Base-by-base conservation (phyloP, 257 asterid genomes). In the Forsythia suspensa region DNA sequence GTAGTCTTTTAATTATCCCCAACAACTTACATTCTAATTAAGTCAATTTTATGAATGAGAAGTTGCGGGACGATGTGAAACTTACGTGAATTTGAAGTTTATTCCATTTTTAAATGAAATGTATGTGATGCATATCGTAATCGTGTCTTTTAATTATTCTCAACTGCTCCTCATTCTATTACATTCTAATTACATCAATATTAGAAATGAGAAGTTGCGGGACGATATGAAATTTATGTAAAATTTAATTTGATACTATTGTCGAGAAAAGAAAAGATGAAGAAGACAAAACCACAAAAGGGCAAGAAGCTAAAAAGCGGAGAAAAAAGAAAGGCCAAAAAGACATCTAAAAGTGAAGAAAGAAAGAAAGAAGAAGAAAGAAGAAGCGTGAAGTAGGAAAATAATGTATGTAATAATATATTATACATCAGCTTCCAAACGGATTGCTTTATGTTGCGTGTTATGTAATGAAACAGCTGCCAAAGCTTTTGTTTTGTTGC, bases 391-490 rank as follows among this genome's bases (percentile, higher is more conserved):
- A 24, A 9, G 29, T 6, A 59, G 37, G 36, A 7, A 57, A 18
- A 6, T 6, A n/a, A 55, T 44, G 52, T 11, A 3, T 44, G 12
- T 3, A 12, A 3, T 6, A 41, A 12, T 43, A 43, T 9, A 9
- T 43, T 42, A 41, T 18, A 12, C 61, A 48, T 51, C 74, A 52
- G 79, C 83, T 52, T 52, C 18, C 8, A 40, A 69, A 34, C 77
- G 40, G 51, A 38, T 29, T 29, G 34, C 34, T 29, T 29, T 29
- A 1, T 29, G 34, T 74, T 85, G 44, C 86, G 77, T 70, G 82
- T 67, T 81, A 69, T 78, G 77, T 83, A 44, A 65, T 76, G 76
- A 77, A 77, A 73, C 77, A 36, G 69, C 75, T 73, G 66, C 21
- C 43, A 77, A 48, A 38, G 66, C 69, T 67, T 41, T n/a, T 74